Evolutionary conservation across 2,329 filamentous ascomycete species (phyloP).

Genomic region (Beauveria australis): DNA sequence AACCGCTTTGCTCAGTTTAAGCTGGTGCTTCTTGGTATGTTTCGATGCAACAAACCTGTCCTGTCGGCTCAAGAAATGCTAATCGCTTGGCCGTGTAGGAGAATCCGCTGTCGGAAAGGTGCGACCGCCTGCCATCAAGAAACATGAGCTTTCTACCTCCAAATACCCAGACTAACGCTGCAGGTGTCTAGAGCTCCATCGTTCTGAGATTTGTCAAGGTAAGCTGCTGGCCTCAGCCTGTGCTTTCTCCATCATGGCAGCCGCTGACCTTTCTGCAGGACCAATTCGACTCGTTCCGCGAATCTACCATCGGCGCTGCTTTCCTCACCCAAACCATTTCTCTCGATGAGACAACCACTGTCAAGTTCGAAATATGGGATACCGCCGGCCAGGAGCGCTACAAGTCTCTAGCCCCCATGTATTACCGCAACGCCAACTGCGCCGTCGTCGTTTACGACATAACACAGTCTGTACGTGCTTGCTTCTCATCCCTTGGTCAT

Average conservation of each 20-base stretch:
- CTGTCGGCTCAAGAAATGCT: constrained; percentile 8
- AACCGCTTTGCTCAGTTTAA: constrained; percentile 98
- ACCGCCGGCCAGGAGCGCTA: constrained; percentile 97
- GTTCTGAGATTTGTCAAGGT: constrained; percentile 98
- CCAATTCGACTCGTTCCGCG: constrained; percentile 96
- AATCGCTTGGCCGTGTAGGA: constrained; percentile 50
- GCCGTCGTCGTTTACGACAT: constrained; percentile 99
- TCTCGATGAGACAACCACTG: constrained; percentile 93
- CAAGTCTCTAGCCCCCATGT: constrained; percentile 98
- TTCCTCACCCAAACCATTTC: constrained; percentile 99
- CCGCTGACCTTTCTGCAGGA: constrained; percentile 49
- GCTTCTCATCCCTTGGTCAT: not conserved
- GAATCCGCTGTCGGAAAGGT: constrained; percentile 99
- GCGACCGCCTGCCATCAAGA: constrained; percentile 17
- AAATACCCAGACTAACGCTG: constrained; percentile 16
- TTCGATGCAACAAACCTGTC: constrained; percentile 5
- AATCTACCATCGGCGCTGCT: constrained; percentile 96
- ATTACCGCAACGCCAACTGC: constrained; percentile 99
- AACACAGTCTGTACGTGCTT: constrained; percentile 78
- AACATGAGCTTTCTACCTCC: not conserved
- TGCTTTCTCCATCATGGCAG: constrained; percentile 6
- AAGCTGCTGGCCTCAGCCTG: constrained; percentile 19
- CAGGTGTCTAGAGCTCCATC: constrained; percentile 69
- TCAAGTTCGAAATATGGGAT: constrained; percentile 99
- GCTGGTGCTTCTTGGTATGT: constrained; percentile 86